A percentile compares a stretch with the other conserved stretches of the same genome.
Evolutionary conservation across 352 stramenopile species (phyloP).

Genomic region (Globisporangium orthogonon): DNA sequence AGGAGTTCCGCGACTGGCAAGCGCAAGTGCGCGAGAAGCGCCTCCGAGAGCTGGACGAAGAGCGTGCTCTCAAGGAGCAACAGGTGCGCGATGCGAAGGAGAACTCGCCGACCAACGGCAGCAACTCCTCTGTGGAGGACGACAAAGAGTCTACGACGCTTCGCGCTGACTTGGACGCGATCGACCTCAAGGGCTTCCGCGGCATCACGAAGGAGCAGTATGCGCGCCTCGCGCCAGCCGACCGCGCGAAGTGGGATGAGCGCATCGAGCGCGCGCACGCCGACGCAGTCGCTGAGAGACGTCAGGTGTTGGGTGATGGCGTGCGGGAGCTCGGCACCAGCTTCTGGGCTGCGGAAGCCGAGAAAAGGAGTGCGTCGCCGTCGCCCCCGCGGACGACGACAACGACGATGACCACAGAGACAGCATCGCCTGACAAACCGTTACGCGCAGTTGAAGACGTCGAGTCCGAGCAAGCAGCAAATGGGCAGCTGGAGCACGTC

Average conservation of each 20-base stretch:
- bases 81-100: conserved; percentile 13
- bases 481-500: background rate
- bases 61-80: conserved; percentile 14
- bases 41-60: conserved; percentile 44
- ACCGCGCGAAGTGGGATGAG: conserved; percentile 49
- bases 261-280: conserved; percentile 46
- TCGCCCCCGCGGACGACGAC: background rate
- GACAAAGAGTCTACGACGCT: background rate
- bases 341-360: conserved; percentile 37
- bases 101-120: background rate
- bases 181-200: conserved; percentile 47
- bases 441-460: background rate
- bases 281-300: conserved; percentile 27
- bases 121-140: no score
- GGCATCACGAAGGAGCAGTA: conserved; percentile 67
- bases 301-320: conserved; percentile 36
- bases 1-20: conserved; percentile 82
- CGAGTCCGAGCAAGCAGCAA: background rate
- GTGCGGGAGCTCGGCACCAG: conserved; percentile 31
- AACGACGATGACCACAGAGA: background rate
- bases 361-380: background rate
- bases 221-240: conserved; percentile 25
- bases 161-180: conserved; percentile 2
- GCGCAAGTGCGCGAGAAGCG: conserved; percentile 54
- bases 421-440: background rate